Evolutionary conservation across 2,329 filamentous ascomycete genomes (phyloP).

Genomic region (Trichoderma sp.): DNA sequence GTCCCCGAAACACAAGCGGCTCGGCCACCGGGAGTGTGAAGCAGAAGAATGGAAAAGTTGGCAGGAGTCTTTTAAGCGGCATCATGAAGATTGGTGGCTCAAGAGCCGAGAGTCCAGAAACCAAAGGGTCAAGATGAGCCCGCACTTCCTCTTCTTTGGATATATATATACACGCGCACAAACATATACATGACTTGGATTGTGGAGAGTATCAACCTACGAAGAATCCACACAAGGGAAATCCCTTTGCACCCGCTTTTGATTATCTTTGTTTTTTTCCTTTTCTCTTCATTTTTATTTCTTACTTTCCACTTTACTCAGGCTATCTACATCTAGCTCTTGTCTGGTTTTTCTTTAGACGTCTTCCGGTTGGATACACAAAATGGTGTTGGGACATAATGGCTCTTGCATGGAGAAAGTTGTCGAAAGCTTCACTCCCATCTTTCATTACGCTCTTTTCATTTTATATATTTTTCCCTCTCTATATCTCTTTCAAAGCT

Average conservation of each 20-base stretch:
- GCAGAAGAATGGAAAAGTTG: conserved; percentile 43
- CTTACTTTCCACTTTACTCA: neutral
- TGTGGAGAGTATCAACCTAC: neutral
- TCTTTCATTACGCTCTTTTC: conserved; percentile 17
- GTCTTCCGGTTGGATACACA: conserved; percentile 18
- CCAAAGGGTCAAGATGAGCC: conserved; percentile 32
- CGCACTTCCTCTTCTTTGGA: neutral
- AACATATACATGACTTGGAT: conserved; percentile 1
- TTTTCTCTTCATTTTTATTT: conserved; percentile 4
- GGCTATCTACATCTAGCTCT: conserved; percentile 2
- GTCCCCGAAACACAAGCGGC: conserved; percentile 34
- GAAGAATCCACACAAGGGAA: neutral
- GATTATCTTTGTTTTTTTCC: conserved; percentile 13
- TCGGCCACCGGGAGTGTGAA: conserved; percentile 34
- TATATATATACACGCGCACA: neutral
- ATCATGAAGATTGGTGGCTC: conserved; percentile 48
- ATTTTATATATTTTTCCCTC: neutral
- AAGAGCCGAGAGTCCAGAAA: conserved; percentile 44
- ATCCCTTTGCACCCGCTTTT: neutral
- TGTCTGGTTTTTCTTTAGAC: conserved; percentile 15
- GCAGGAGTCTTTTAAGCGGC: conserved; percentile 45
- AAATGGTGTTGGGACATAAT: conserved; percentile 20
- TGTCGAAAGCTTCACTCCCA: neutral
- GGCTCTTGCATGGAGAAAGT: conserved; percentile 13
- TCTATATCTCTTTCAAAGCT: neutral